Percentiles rank a stretch among this genome's conserved stretches.
phyloP scores from a whole-genome alignment of 768 basidiomycete genomes.

The Termitomyces sp. region DNA sequence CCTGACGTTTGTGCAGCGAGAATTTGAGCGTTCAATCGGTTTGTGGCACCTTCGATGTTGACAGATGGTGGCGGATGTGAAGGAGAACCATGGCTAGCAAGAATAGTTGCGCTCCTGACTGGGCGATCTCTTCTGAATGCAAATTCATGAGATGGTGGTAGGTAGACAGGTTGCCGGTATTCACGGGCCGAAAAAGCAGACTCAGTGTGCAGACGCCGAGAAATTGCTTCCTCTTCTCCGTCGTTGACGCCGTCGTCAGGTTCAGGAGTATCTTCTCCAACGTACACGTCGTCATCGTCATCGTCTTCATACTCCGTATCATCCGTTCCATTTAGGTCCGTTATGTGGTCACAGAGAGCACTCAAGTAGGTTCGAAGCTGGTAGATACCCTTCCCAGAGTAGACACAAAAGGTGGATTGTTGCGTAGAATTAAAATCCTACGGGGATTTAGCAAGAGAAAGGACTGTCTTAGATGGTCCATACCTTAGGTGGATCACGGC shows the following conservation, averaged over 20 bases:
- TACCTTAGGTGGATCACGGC: conserved; percentile 82
- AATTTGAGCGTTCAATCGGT: conserved; percentile 30
- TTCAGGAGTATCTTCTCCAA: conserved; percentile 43
- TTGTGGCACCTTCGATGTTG: conserved; percentile 27
- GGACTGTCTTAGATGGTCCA: conserved; percentile 13
- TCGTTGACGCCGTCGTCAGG: conserved; percentile 30
- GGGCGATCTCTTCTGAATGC: conserved; percentile 29
- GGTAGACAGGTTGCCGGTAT: conserved; percentile 15
- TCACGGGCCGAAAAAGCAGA: conserved; percentile 16
- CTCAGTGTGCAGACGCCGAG: conserved; percentile 22
- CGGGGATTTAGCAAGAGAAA: conserved; percentile 1
- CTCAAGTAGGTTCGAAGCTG: conserved; percentile 78
- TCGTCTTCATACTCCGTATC: conserved; percentile 66
- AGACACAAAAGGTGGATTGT: conserved; percentile 90
- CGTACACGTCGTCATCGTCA: conserved; percentile 44
- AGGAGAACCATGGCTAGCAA: conserved; percentile 9
- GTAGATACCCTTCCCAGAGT: conserved; percentile 85
- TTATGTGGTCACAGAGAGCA: conserved; percentile 70
- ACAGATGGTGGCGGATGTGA: conserved; percentile 20
- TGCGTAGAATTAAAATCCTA: conserved; percentile 93
- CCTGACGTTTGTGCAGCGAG: conserved; percentile 24
- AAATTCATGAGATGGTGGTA: conserved; percentile 27
- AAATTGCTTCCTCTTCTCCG: conserved; percentile 27
- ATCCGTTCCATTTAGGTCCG: conserved; percentile 64
- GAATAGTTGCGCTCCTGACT: conserved; percentile 19